Base-by-base conservation (phyloP, 2,329 filamentous ascomycete species). In the Corinectria fuckeliana region DNA sequence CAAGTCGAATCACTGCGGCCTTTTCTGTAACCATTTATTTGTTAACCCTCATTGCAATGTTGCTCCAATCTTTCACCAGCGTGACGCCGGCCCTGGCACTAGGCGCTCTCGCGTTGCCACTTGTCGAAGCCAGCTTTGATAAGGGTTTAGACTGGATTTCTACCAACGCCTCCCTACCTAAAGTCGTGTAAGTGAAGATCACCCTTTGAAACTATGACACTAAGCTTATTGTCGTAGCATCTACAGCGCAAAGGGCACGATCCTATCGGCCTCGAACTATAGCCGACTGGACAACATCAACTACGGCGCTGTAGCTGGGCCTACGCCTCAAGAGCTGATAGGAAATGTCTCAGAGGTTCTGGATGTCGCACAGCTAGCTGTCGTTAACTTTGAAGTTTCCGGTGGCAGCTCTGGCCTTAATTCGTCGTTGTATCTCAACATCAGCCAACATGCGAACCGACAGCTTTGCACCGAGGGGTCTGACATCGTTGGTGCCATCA, bases 221-320 rank as follows among this genome's bases (percentile, higher is more conserved):
- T 45, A 14, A 49, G 16, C 26, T 9, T 16, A 18, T n/a, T 14
- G n/a, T 4, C 0, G 11, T 36, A 61, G 60, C 7, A 61, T 63
- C 23, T 63, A 61, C 16, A 73, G 63, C 45, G 64, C 70, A 0
- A 64, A 63, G 4, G 73, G 71, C 2, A 75, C 71, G 8, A 75
- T 74, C 20, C 59, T 75, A n/a, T 73, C 73, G 2, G 69, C 69
- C n/a, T 76, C 73, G 2, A 73, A 72, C 30, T 72, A 73, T 52
- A 72, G 72, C 52, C 66, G 71, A 3, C 62, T 76, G 1, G 74
- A 76, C 44, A 76, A 73, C 54, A 64, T 73, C 57, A 69, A 69
- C 51, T 76, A 75, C 34, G 73, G 71, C 25, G 50, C 55, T 13
- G 71, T 70, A 1, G 50, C 62, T 3, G 64, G 64, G 1, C 71